Percentiles rank a stretch among this genome's conserved stretches.
Conservation (phyloP, 2,329 filamentous ascomycete species). For the Fusarium mexicanum region DNA sequence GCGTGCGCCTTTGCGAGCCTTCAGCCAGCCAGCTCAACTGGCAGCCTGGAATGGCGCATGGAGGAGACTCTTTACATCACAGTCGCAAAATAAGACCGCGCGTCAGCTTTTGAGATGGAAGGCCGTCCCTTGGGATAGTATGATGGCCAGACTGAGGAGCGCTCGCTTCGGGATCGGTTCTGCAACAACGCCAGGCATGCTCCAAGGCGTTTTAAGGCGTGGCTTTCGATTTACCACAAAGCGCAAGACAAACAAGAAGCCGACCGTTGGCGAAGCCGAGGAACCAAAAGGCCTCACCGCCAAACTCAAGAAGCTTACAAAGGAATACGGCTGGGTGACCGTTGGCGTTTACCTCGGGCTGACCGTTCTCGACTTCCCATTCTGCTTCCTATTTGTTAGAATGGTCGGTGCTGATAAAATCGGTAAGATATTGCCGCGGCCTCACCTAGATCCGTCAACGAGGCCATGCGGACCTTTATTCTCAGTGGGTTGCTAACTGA, state of each 20-base stretch:
- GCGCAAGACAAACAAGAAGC: constrained; percentile 41
- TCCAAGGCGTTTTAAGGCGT: constrained; percentile 42
- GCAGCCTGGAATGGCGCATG: constrained; percentile 43
- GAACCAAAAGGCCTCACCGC: constrained; percentile 67
- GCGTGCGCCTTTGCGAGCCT: constrained; percentile 31
- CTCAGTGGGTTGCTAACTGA: constrained; percentile 23
- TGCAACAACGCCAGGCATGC: constrained; percentile 29
- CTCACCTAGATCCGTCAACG: constrained; percentile 6
- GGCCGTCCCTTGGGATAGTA: constrained; percentile 28
- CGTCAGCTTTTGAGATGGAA: constrained; percentile 37
- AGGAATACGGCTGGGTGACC: constrained; percentile 94
- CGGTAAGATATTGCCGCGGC: constrained; percentile 58
- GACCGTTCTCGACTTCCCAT: constrained; percentile 89
- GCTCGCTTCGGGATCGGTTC: constrained; percentile 23
- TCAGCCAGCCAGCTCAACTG: constrained; percentile 30
- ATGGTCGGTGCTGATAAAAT: constrained; percentile 86
- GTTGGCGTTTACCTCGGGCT: constrained; percentile 89
- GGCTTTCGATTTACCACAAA: constrained; percentile 51
- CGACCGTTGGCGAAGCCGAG: constrained; percentile 33
- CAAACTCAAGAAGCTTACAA: constrained; percentile 82
- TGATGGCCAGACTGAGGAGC: constrained; percentile 31
- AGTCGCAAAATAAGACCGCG: constrained; percentile 30
- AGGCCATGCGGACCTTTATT: not conserved
- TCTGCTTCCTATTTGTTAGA: constrained; percentile 91
- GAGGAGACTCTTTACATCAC: constrained; percentile 43